Conservation (phyloP, 169 alveolate genomes). For the Perkinsus chesapeaki region DNA sequence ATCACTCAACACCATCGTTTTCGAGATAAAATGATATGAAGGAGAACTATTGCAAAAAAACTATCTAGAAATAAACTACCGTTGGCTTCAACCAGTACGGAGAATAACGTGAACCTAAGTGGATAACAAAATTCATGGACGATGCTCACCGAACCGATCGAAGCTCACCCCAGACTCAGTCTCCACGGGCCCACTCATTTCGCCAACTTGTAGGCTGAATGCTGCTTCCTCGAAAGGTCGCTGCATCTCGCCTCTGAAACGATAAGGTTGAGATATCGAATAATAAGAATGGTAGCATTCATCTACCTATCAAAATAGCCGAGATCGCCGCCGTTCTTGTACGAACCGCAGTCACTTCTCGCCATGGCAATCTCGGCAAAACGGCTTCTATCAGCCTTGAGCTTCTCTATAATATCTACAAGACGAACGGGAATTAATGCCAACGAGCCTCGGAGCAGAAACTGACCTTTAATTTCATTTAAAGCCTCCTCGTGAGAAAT, state of each 20-base stretch:
- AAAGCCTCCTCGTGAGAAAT: slow-evolving; percentile 70
- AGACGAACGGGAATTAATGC: background rate
- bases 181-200: slow-evolving; percentile 66
- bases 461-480: slow-evolving; percentile 40
- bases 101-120: background rate
- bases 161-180: slow-evolving; percentile 70
- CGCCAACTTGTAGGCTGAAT: slow-evolving; percentile 60
- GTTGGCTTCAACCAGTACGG: background rate
- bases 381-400: slow-evolving; percentile 26
- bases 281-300: background rate
- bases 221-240: slow-evolving; percentile 69
- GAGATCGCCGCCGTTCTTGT: slow-evolving; percentile 74
- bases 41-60: background rate
- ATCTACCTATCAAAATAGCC: slow-evolving; percentile 53
- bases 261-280: background rate
- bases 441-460: background rate
- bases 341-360: slow-evolving; percentile 64
- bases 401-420: slow-evolving; percentile 34
- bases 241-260: slow-evolving; percentile 62
- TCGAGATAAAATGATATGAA: background rate
- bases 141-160: background rate
- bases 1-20: background rate
- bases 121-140: background rate
- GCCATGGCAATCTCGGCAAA: slow-evolving; percentile 48
- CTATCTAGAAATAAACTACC: background rate